Base-by-base conservation (phyloP, 495 filamentous ascomycete species). In the Xylaria longipes region DNA sequence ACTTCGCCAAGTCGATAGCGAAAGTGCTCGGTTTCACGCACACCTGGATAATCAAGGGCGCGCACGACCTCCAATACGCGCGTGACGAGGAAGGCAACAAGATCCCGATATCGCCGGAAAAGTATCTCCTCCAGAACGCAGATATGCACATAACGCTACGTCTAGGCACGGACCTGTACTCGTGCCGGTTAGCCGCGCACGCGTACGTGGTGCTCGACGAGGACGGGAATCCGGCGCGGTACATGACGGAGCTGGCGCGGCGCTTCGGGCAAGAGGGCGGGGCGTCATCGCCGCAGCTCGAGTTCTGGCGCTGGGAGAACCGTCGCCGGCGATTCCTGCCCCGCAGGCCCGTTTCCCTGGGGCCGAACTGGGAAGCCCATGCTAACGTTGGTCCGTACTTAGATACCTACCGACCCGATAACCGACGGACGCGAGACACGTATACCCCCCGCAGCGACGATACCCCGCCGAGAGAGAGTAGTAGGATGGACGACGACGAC, bases 131-230 rank as follows among this genome's bases (percentile, higher is more conserved):
- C 0, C 29, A 5, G 0, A 8, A 48, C 7, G 56, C 67, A 25
- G 67, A 69, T 22, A 69, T 69, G 67, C 67, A 69, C 56, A 69
- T 69, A 56, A 69, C 67, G 31, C 33, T 69, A 1, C 67, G 67
- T n/a, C 56, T 69, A 1, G 67, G 67, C 27, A 62, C 67, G 1
- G 67, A 29, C 31, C 27, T 69, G n/a, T 69, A 69, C 56, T 43
- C 15, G 2, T 69, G 67, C 22, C 39, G 67, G 12, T 2, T 69
- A 9, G 25, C 67, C 29, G 54, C 56, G 7, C 54, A 69, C n/a
- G 67, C 67, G 0, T 69, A 69, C n/a, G 56, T 69, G 0, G 22
- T 35, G 20, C 56, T 69, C 20, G 56, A 58, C 33, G 67, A 50
- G 29, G 37, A 45, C 3, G 67, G 67, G 14, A 48, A 46, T 17